Evolutionary conservation across 371 early-diverging fungal genomes (phyloP), one percentile per base, ranked within the genome.

Genomic region (Funneliformis caledonium): DNA sequence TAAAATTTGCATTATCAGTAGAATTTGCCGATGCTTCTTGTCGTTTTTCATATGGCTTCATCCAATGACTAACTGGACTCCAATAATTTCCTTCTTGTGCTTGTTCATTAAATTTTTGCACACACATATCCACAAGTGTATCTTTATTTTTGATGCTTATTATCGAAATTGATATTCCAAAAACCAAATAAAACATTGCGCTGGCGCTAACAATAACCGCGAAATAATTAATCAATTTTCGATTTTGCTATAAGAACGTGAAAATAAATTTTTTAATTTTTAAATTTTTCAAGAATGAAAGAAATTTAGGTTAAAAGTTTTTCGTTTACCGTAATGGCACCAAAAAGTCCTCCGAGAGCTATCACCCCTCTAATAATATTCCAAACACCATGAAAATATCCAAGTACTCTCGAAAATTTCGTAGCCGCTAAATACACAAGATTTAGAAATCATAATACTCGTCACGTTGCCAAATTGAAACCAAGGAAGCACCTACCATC

Each of bases 301-400:
- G 10, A 26, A 26, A 56, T 19, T 56, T 3, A 26, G 26, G 37
- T 19, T 56, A 16, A 14, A 56, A 56, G 16, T 7, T 14, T 10
- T 31, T 48, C 22, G 50, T 26, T 72, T 72, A 72, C 72, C 47
- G 31, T 26, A 31, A 72, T 72, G 10, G 22, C 72, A 48, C 72
- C 72, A 31, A 48, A 14, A 8, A 72, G n/a, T 48, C 72, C 72
- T 16, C 72, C 72, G 22, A 72, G 5, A 50, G 42, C 33, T 12
- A 72, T 33, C 26, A 72, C 11, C 6, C 72, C 72, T 50, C 48
- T 72, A 16, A 72, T 22, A 14, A 52, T 33, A 50, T 72, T 31
- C 72, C 72, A 72, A 43, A 72, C 33, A 26, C 72, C 72, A 12
- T 50, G 22, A 48, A 72, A 11, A 33, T 50, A 50, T 26, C 72